Evolutionary conservation across 306 rosid genomes (phyloP).

Genomic region (Hippophae gyantsensis): DNA sequence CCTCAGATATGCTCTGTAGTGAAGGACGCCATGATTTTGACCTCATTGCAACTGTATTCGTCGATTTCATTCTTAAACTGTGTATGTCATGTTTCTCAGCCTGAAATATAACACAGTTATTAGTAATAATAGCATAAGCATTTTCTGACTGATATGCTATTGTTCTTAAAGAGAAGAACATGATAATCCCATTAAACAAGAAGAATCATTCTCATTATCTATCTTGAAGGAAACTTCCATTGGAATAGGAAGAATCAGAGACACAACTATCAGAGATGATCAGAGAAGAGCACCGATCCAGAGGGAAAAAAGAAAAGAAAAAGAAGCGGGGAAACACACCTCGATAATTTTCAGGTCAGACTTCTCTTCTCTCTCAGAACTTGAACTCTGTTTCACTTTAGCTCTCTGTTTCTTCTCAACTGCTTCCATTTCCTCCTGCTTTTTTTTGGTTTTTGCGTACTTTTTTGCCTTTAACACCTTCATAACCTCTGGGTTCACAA

Average conservation of each 20-base stretch:
- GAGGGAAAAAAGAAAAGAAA: not conserved
- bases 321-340: conserved; percentile 25
- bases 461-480: conserved; percentile 85
- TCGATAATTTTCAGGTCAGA: conserved; percentile 29
- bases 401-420: conserved; percentile 7
- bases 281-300: too few relatives aligned
- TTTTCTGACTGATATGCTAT: too few relatives aligned
- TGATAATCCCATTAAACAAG: too few relatives aligned
- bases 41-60: conserved; percentile 35
- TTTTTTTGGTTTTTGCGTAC: conserved; percentile 59
- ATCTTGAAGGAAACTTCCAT: too few relatives aligned
- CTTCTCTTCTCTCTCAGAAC: conserved; percentile 27
- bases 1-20: conserved; percentile 83
- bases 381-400: conserved; percentile 28
- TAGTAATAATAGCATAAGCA: not conserved
- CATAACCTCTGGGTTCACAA: conserved; percentile 62
- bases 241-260: too few relatives aligned
- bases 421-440: conserved; percentile 33
- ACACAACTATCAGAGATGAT: too few relatives aligned
- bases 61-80: conserved; percentile 31
- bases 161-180: not conserved
- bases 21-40: conserved; percentile 89
- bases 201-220: too few relatives aligned
- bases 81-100: conserved; percentile 51
- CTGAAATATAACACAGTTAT: conserved; percentile 32